Conservation (phyloP, 106 monocot species). For the Dioscorea alata region DNA sequence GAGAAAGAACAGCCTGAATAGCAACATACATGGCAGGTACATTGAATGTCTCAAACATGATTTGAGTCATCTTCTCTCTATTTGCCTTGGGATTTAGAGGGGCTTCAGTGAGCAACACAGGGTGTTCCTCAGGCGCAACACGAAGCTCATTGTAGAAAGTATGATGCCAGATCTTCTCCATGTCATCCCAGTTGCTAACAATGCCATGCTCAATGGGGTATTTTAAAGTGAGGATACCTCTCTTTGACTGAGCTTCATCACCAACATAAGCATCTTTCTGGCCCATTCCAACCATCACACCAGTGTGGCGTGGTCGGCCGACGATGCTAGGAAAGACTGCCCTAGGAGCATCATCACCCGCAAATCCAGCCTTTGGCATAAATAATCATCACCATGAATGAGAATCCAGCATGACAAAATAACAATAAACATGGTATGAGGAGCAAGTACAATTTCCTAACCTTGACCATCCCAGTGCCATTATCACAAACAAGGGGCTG, state of each 20-base stretch:
- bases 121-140: conserved; percentile 32
- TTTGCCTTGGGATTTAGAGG: conserved; percentile 34
- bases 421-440: too few relatives aligned
- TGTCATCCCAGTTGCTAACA: conserved; percentile 32
- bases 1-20: conserved; percentile 25
- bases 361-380: conserved; percentile 21
- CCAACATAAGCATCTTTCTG: conserved; percentile 32
- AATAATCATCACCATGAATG: neutral
- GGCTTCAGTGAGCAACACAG: conserved; percentile 24
- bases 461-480: conserved; percentile 23
- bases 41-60: conserved; percentile 33
- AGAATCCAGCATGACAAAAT: too few relatives aligned
- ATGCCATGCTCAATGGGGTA: conserved; percentile 26
- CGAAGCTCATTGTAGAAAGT: conserved; percentile 30
- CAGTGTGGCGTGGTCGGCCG: conserved; percentile 27
- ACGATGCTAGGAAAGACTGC: conserved; percentile 31
- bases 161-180: conserved; percentile 34
- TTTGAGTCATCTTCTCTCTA: conserved; percentile 31
- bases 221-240: conserved; percentile 31
- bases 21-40: conserved; percentile 32
- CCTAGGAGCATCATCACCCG: conserved; percentile 33
- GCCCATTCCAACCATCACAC: conserved; percentile 33
- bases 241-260: conserved; percentile 25
- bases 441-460: neutral
- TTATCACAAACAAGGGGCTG: conserved; percentile 21